A percentile compares a stretch with the other conserved stretches of the same genome.
phyloP scores from a whole-genome alignment of 441 rosid genomes.

The Pelargonium australe region DNA sequence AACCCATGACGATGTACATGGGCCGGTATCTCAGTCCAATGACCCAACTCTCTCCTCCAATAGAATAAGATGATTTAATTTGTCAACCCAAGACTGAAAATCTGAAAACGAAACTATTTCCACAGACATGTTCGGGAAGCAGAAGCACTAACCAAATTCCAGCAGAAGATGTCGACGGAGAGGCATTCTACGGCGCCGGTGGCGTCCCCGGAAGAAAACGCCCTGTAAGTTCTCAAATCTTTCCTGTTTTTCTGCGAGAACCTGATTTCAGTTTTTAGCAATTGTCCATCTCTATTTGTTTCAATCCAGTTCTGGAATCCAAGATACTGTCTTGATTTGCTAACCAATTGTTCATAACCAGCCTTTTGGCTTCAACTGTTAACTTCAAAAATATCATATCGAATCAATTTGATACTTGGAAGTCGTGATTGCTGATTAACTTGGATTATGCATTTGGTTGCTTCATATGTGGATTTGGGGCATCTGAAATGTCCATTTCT shows the following conservation, averaged over 20 bases:
- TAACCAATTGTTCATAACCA: too few relatives aligned
- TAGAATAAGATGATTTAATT: too few relatives aligned
- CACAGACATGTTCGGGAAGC: not conserved
- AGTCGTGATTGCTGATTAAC: not conserved
- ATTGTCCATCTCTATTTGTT: not conserved
- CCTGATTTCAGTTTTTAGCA: not conserved
- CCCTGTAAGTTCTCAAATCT: slow-evolving; percentile 42
- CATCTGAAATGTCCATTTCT: not conserved
- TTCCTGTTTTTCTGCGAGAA: not conserved
- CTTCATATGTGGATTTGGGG: not conserved
- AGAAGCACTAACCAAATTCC: not conserved
- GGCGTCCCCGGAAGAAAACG: slow-evolving; percentile 50
- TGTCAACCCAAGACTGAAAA: too few relatives aligned
- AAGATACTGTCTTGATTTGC: not conserved
- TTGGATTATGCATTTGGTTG: slow-evolving; percentile 2
- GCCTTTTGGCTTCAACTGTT: too few relatives aligned
- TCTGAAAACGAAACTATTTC: too few relatives aligned
- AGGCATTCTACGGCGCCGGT: slow-evolving; percentile 46
- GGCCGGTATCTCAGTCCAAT: too few relatives aligned
- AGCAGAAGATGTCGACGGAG: slow-evolving; percentile 42
- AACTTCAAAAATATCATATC: too few relatives aligned
- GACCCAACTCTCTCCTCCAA: too few relatives aligned
- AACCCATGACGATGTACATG: too few relatives aligned
- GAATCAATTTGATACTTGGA: too few relatives aligned
- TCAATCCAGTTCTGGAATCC: not conserved